Percentiles rank a stretch among this genome's conserved stretches.
Conservation (phyloP, 768 basidiomycete species). For the Boletales sp. region DNA sequence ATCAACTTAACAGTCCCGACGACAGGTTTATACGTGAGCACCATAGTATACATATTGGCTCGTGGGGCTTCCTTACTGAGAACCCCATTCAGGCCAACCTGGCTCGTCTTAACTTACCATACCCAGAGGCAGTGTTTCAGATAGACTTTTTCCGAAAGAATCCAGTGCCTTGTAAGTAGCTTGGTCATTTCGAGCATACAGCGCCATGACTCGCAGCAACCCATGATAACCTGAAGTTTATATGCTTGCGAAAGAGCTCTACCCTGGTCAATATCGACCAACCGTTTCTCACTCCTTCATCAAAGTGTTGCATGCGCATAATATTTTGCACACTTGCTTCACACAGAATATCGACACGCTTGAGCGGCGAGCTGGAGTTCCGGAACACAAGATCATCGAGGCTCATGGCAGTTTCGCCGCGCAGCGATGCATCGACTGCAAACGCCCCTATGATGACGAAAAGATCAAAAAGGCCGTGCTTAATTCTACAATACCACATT, state of each 20-base stretch:
- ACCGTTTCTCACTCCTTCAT: constrained; percentile 91
- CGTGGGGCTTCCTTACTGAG: neutral
- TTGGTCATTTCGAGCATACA: neutral
- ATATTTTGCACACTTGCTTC: constrained; percentile 71
- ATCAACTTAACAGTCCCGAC: neutral
- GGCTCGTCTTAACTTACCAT: constrained; percentile 73
- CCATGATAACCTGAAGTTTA: constrained; percentile 55
- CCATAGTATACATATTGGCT: neutral
- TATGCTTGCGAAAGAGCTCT: constrained; percentile 88
- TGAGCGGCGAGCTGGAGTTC: constrained; percentile 79
- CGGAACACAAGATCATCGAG: constrained; percentile 74
- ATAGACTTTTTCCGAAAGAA: constrained; percentile 79
- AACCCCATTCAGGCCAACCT: constrained; percentile 59
- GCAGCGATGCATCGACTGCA: constrained; percentile 80
- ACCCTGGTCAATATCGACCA: constrained; percentile 86
- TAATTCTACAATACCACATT: constrained; percentile 57
- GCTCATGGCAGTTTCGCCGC: constrained; percentile 95
- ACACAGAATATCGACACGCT: constrained; percentile 94
- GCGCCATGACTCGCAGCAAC: neutral
- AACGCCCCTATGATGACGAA: constrained; percentile 51
- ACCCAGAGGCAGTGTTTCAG: constrained; percentile 95
- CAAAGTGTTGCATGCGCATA: constrained; percentile 67
- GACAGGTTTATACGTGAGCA: constrained; percentile 29
- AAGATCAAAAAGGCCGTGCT: constrained; percentile 66
- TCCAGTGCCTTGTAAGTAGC: constrained; percentile 68